Percentiles rank a stretch among this genome's conserved stretches.
These are phyloP conservation scores for Pythium phragmiticola DNA, from an alignment of 352 stramenopile species.

Conservation along the genomic window DNA sequence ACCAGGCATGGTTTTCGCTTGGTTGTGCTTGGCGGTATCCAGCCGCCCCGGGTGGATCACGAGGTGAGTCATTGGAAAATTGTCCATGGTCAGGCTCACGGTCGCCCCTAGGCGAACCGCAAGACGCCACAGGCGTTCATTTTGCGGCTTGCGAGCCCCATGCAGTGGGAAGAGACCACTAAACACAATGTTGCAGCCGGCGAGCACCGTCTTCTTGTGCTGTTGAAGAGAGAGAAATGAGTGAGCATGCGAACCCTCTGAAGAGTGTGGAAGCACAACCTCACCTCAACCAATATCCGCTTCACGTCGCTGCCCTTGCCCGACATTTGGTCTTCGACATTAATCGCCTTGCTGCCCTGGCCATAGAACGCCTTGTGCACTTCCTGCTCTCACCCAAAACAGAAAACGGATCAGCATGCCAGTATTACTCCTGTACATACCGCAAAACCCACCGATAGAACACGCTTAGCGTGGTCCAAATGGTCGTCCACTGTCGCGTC, in stretches of 20 bases:
- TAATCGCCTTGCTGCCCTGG: slow-evolving; percentile 42
- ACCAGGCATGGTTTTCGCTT: slow-evolving; percentile 60
- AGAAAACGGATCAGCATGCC: neutral
- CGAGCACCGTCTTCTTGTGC: slow-evolving; percentile 70
- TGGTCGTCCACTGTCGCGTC: slow-evolving; percentile 43
- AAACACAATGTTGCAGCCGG: slow-evolving; percentile 71
- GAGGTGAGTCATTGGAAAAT: slow-evolving; percentile 82
- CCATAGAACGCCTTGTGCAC: slow-evolving; percentile 67
- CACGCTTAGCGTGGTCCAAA: slow-evolving; percentile 46
- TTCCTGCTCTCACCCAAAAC: slow-evolving; percentile 21
- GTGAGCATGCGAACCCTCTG: neutral
- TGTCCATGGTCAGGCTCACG: slow-evolving; percentile 65
- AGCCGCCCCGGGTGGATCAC: slow-evolving; percentile 80
- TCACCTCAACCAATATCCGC: slow-evolving; percentile 56
- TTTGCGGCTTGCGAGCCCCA: slow-evolving; percentile 51
- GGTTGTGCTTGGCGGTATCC: slow-evolving; percentile 78
- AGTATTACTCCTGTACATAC: neutral
- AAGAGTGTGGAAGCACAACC: slow-evolving; percentile 6
- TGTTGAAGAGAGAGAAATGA: slow-evolving; percentile 15
- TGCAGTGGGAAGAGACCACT: slow-evolving; percentile 77
- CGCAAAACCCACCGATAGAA: slow-evolving; percentile 36
- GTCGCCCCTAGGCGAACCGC: slow-evolving; percentile 63
- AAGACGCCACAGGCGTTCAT: slow-evolving; percentile 77
- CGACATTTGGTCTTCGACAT: slow-evolving; percentile 68
- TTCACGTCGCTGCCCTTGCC: slow-evolving; percentile 71